These are phyloP conservation scores for Fusarium piperis DNA, from an alignment of 2,329 filamentous ascomycete genomes.

Conservation along the genomic window DNA sequence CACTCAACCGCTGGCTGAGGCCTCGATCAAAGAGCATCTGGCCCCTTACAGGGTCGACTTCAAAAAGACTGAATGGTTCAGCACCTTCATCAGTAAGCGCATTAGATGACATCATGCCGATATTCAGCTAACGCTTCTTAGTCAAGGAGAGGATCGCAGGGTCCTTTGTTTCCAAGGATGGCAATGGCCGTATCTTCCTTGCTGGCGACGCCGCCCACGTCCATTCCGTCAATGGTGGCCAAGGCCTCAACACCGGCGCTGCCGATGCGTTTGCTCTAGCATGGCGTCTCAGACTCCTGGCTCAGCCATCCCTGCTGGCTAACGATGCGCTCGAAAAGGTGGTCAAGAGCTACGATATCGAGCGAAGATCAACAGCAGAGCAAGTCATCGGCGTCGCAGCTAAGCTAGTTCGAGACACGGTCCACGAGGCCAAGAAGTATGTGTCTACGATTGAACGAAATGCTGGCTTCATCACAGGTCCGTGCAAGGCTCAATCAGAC, in stretches of 20 bases:
- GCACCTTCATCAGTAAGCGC: constrained; percentile 56
- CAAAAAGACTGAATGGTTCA: constrained; percentile 58
- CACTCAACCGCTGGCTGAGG: constrained; percentile 50
- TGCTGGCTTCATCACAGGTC: constrained; percentile 59
- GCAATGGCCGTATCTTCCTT: constrained; percentile 58
- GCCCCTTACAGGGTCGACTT: constrained; percentile 56
- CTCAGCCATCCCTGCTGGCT: constrained; percentile 35
- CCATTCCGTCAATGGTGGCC: constrained; percentile 64
- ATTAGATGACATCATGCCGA: not conserved
- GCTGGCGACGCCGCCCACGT: constrained; percentile 68
- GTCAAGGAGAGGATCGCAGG: constrained; percentile 54
- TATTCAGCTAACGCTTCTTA: constrained; percentile 10
- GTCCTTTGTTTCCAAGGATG: constrained; percentile 51
- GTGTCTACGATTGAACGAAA: constrained; percentile 59
- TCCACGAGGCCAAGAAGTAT: constrained; percentile 55
- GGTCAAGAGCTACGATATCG: constrained; percentile 55
- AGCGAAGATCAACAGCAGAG: constrained; percentile 55
- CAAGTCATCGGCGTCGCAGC: constrained; percentile 59
- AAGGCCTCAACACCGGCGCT: constrained; percentile 68
- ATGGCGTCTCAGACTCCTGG: constrained; percentile 58
- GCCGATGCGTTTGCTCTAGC: constrained; percentile 64
- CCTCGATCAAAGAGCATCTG: constrained; percentile 56
- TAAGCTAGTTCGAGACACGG: constrained; percentile 56
- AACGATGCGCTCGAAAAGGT: constrained; percentile 32
- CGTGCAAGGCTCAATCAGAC: not conserved